phyloP scores from a whole-genome alignment of 2,329 filamentous ascomycete genomes.

The Sordariomycetes sp. region DNA sequence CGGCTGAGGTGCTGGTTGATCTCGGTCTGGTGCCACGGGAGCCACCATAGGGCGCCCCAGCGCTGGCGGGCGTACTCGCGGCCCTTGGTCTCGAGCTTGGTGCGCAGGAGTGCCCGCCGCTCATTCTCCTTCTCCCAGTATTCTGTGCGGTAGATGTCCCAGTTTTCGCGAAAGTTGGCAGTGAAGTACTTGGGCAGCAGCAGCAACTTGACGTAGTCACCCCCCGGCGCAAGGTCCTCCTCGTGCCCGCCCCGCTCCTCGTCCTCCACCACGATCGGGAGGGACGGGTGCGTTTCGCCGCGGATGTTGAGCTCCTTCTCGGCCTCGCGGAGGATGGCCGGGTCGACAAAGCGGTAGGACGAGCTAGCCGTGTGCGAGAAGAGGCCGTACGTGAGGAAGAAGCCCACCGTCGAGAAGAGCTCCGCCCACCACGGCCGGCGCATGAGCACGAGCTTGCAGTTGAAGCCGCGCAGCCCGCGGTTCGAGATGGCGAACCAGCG shows the following conservation, averaged over 20 bases:
- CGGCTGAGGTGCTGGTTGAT: conserved; percentile 13
- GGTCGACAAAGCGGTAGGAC: conserved; percentile 69
- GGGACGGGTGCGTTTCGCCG: conserved; percentile 26
- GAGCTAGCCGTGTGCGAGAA: conserved; percentile 59
- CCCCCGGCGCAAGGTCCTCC: conserved; percentile 82
- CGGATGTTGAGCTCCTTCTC: conserved; percentile 45
- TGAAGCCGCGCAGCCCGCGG: conserved; percentile 80
- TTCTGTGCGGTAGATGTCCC: conserved; percentile 87
- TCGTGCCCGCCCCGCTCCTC: conserved; percentile 62
- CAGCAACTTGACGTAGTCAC: conserved; percentile 84
- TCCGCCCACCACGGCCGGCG: conserved; percentile 76
- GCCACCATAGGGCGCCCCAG: conserved; percentile 77
- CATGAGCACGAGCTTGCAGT: conserved; percentile 89
- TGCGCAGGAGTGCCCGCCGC: conserved; percentile 61
- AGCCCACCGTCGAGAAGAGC: conserved; percentile 58
- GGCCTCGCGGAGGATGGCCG: conserved; percentile 45
- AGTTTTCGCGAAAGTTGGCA: conserved; percentile 88
- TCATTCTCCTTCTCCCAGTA: conserved; percentile 98
- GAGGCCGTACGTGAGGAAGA: conserved; percentile 66
- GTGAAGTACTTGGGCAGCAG: conserved; percentile 92
- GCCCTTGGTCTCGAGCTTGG: conserved; percentile 59
- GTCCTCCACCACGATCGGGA: conserved; percentile 35
- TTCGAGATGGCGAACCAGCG: conserved; percentile 87
- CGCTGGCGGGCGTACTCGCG: conserved; percentile 56
- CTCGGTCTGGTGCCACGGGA: conserved; percentile 48